phyloP scores from a whole-genome alignment of 176 grass and related monocot genomes.

The Paspalum notatum region DNA sequence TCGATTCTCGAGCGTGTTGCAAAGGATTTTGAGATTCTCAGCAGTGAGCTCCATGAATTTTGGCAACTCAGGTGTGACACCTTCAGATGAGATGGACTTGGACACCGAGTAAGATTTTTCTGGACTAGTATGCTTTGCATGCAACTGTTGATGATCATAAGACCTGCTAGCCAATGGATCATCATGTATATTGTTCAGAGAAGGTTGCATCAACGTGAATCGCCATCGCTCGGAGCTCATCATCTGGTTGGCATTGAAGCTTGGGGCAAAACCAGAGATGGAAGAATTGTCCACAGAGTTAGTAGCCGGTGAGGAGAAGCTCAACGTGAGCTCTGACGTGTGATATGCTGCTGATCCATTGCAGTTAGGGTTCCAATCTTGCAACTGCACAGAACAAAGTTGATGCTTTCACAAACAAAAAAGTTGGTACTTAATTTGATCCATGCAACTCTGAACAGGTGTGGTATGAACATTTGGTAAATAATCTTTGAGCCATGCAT shows the following conservation, averaged over 20 bases:
- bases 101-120: slow-evolving; percentile 48
- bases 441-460: not conserved
- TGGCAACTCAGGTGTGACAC: slow-evolving; percentile 19
- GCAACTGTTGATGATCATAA: slow-evolving; percentile 7
- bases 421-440: not conserved
- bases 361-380: slow-evolving; percentile 52
- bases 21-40: slow-evolving; percentile 81
- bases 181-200: not conserved
- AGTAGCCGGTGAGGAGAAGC: slow-evolving; percentile 50
- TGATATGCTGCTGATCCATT: slow-evolving; percentile 43
- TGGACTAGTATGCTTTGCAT: slow-evolving; percentile 34
- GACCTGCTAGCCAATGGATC: not conserved
- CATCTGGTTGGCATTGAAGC: slow-evolving; percentile 35
- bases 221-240: slow-evolving; percentile 46
- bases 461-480: not conserved
- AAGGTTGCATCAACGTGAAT: slow-evolving; percentile 40
- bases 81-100: slow-evolving; percentile 47
- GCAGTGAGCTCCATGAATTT: slow-evolving; percentile 89
- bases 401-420: not conserved
- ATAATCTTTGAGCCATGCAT: not conserved
- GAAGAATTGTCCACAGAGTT: slow-evolving; percentile 42
- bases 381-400: slow-evolving; percentile 40
- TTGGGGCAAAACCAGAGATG: slow-evolving; percentile 30
- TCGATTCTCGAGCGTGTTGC: slow-evolving; percentile 57
- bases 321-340: slow-evolving; percentile 74